These are phyloP conservation scores for Aspergillus sp. DNA, from an alignment of 2,329 filamentous ascomycete species.

Conservation along the genomic window DNA sequence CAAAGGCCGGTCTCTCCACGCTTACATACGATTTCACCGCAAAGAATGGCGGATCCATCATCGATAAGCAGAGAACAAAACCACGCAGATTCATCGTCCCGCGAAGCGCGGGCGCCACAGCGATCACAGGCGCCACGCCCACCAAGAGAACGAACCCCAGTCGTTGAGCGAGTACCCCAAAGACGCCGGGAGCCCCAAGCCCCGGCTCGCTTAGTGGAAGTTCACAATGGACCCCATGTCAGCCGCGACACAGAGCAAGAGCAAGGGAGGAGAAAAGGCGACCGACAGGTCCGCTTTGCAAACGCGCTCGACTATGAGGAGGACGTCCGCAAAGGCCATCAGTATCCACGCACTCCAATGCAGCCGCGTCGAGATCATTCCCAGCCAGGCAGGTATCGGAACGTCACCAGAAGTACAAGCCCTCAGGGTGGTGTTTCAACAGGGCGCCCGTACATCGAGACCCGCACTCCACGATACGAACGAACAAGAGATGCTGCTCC, in stretches of 20 bases:
- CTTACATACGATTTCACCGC: constrained; percentile 9
- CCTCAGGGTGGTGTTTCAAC: background rate
- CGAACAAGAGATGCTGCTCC: background rate
- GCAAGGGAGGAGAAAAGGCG: constrained; percentile 1
- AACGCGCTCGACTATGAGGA: constrained; percentile 15
- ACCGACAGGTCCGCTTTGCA: constrained; percentile 20
- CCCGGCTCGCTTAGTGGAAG: constrained; percentile 9
- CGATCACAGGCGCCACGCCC: constrained; percentile 5
- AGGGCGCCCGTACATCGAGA: background rate
- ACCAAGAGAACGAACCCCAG: constrained; percentile 20
- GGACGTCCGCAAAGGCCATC: constrained; percentile 5
- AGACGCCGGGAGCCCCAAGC: constrained; percentile 10
- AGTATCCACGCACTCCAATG: background rate
- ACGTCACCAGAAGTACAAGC: background rate
- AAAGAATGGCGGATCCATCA: background rate
- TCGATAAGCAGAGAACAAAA: background rate
- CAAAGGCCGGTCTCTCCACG: constrained; percentile 4
- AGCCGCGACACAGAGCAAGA: constrained; percentile 6
- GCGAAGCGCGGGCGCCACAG: constrained; percentile 3
- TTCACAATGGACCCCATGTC: constrained; percentile 12
- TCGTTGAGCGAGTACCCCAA: constrained; percentile 15
- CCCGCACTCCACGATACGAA: background rate
- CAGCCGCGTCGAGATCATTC: background rate
- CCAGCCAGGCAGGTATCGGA: background rate
- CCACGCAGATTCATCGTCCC: background rate